Conservation (phyloP, 2,329 filamentous ascomycete genomes). For the Fusarium anthophilum region DNA sequence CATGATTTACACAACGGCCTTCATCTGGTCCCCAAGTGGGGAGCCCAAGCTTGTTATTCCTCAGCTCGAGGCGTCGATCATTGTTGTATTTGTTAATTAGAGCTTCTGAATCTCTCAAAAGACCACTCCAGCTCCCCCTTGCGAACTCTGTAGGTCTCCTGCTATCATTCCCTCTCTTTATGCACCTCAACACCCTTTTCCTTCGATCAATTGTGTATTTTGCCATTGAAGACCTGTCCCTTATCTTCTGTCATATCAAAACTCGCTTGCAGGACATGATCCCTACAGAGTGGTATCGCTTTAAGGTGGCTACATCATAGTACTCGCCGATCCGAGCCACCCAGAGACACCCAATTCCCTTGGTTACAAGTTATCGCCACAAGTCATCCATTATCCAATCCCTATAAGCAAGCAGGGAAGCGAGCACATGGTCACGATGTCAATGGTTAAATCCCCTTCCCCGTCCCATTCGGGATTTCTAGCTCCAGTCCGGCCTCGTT, state of each 20-base stretch:
- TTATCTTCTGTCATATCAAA: conserved; percentile 13
- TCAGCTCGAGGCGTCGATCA: conserved; percentile 33
- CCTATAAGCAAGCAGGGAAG: conserved; percentile 1
- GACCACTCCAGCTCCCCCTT: not conserved
- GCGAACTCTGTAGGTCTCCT: not conserved
- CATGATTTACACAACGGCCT: conserved; percentile 20
- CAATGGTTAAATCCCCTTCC: conserved; percentile 32
- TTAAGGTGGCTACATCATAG: conserved; percentile 42
- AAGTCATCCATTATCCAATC: conserved; percentile 19
- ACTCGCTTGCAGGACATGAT: conserved; percentile 36
- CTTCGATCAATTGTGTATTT: conserved; percentile 5
- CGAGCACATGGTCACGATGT: conserved; percentile 26
- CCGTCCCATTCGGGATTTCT: conserved; percentile 27
- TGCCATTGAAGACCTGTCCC: not conserved
- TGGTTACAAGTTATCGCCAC: conserved; percentile 29
- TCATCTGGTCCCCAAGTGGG: conserved; percentile 26
- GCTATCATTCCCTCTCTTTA: not conserved
- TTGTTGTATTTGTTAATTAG: conserved; percentile 29
- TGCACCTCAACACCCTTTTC: not conserved
- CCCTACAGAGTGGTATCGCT: conserved; percentile 36
- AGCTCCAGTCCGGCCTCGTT: conserved; percentile 53
- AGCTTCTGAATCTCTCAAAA: conserved; percentile 13
- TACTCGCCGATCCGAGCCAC: conserved; percentile 37
- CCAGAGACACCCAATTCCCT: conserved; percentile 16
- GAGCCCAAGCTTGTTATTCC: conserved; percentile 18